A percentile compares a stretch with the other conserved stretches of the same genome.
These are phyloP conservation scores for Sporothrix luriei DNA, from an alignment of 2,329 filamentous ascomycete species.

Conservation along the genomic window DNA sequence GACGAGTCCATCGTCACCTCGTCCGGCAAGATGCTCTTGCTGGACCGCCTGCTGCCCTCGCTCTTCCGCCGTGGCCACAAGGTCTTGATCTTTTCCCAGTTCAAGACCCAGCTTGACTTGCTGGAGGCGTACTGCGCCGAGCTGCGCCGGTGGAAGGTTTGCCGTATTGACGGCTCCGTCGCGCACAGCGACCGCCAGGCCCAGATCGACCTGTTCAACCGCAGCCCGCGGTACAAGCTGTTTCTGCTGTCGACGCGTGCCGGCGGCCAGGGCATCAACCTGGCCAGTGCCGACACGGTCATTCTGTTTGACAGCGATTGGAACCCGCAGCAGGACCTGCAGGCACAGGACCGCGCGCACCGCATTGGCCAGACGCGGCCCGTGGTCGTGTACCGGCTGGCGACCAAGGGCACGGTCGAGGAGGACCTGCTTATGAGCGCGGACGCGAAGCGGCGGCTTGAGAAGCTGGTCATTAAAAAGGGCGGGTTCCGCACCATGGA, in stretches of 20 bases:
- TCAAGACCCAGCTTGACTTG: slow-evolving; percentile 91
- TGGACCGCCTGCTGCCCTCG: slow-evolving; percentile 79
- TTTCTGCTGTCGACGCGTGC: slow-evolving; percentile 90
- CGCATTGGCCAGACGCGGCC: slow-evolving; percentile 91
- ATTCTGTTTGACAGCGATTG: slow-evolving; percentile 87
- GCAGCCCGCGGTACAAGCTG: slow-evolving; percentile 65
- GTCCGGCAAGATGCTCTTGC: slow-evolving; percentile 92
- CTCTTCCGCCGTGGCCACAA: slow-evolving; percentile 80
- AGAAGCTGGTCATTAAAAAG: slow-evolving; percentile 95
- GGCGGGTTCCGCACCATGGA: slow-evolving; percentile 75
- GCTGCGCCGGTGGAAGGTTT: slow-evolving; percentile 78
- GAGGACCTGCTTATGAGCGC: slow-evolving; percentile 83
- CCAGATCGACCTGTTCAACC: slow-evolving; percentile 75
- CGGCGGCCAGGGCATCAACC: slow-evolving; percentile 92
- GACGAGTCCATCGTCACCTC: slow-evolving; percentile 83
- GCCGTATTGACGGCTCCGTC: slow-evolving; percentile 88
- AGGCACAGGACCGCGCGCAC: slow-evolving; percentile 93
- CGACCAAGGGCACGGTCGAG: slow-evolving; percentile 90
- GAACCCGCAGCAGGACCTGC: slow-evolving; percentile 96
- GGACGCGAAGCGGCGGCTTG: slow-evolving; percentile 85
- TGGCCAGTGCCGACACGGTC: slow-evolving; percentile 88
- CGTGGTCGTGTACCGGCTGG: slow-evolving; percentile 90
- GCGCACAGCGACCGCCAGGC: slow-evolving; percentile 69
- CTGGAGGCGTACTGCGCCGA: slow-evolving; percentile 80
- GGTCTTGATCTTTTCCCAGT: slow-evolving; percentile 94